Evolutionary conservation across 75 land plant species (phyloP), one percentile per base, ranked within the genome.

Genomic region (Isoetes taiwanensis): DNA sequence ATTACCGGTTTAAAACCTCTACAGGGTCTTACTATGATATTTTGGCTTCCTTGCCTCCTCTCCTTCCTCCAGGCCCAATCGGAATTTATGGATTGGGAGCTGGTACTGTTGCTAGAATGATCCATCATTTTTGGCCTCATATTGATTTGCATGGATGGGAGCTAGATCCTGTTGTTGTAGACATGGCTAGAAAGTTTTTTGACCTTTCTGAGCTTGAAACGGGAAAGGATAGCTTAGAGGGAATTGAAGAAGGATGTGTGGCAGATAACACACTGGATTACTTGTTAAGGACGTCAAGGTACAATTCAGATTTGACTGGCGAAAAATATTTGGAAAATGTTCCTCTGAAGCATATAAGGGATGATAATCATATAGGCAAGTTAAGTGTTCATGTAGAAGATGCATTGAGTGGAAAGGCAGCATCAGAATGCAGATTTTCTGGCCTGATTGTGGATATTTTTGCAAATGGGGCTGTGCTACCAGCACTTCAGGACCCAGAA

Each of bases 361-460:
- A n/a, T n/a, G n/a, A n/a, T n/a, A n/a, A n/a, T n/a, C n/a, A 73
- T 54, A 42, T 17, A 26, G 80, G 61, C 28, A 72, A 64, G 66
- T 69, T 88, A 17, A 74, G 64, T 9, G 48, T 88, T 21, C 54
- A 84, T 54, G 48, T 81, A 9, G 89, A 90, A 3, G 63, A 88
- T 59, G 90, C 85, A 0, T 32, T 87, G 60, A 61, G 10, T 24
- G 27, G 40, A 17, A 20, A 64, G 6, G 85, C 80, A 11, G 62
- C 54, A 27, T 39, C 63, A 0, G 42, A 26, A 21, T 80, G 57
- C 12, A 89, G 94, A 16, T 87, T 84, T 59, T 35, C 89, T 9
- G 95, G 95, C 37, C 64, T 88, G 24, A 38, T 88, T 20, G 85
- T 88, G 31, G 95, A 88, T 57, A 34, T 88, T 72, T 88, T 85